Base-by-base conservation (phyloP, 2,329 filamentous ascomycete species). In the Colletotrichum sojae region DNA sequence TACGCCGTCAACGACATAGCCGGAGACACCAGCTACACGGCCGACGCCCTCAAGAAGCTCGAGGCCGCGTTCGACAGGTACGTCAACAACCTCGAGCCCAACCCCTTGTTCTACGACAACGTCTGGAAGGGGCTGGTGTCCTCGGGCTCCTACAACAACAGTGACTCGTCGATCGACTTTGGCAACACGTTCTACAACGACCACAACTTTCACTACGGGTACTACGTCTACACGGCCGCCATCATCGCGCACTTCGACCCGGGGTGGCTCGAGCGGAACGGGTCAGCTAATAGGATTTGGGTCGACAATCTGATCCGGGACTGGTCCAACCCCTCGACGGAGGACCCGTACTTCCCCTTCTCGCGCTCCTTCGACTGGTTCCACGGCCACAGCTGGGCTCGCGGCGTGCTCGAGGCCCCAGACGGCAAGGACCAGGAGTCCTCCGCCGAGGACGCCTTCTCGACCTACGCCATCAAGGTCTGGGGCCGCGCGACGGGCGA, bases 341-440 rank as follows among this genome's bases (percentile, higher is more conserved):
- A 84, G 12, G 93, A 95, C 74, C 83, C 84, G 9, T 88, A 87
- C 72, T 96, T 94, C 79, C 93, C 94, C 0, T 91, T 93, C 71
- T 92, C 86, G 20, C 87, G 94, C 49, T 87, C 84, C 53, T 97
- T 96, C 75, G 94, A 96, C 79, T 96, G 92, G 92, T 97, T 88
- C 78, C 88, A 94, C 75, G 94, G 94, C 1, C 94, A 97, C 82
- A 92, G 90, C 53, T 95, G 93, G 92, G 93, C 93, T 0, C 92
- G 91, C 57, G 91, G 91, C 0, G 79, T 93, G 3, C 90, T 88
- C 71, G 88, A 90, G 69, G 84, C 85, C 16, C 81, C 81, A 18
- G 90, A 93, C 76, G 91, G 91, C 56, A 92, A 92, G 78, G 81
- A 93, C 74, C 85, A 92, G 78, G 94, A 97, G 78, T 94, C 91